Conservation (phyloP, 108 stramenopile genomes). For the Nitzschia sp. region DNA sequence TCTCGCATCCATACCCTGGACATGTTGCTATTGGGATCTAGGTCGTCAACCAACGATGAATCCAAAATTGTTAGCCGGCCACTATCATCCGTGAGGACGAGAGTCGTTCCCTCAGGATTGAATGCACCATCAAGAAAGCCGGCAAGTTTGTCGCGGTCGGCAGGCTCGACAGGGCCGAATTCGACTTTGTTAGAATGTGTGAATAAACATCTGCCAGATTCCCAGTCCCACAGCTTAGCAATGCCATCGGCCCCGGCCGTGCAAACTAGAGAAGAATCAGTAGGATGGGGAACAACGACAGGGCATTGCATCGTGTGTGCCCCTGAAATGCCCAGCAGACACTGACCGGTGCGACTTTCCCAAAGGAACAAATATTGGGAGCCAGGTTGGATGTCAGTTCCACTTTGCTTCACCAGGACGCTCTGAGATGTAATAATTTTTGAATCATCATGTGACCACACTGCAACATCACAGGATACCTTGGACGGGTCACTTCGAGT, state of each 20-base stretch:
- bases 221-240: conserved; percentile 76
- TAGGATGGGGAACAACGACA: conserved; percentile 77
- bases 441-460: conserved; percentile 77
- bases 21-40: conserved; percentile 2
- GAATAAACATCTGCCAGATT: conserved; percentile 64
- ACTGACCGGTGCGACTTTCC: conserved; percentile 77
- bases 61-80: conserved; percentile 75
- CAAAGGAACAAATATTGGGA: conserved; percentile 80
- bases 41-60: conserved; percentile 24
- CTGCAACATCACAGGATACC: conserved; percentile 77
- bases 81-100: conserved; percentile 77
- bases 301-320: conserved; percentile 73
- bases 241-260: conserved; percentile 74
- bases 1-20: conserved; percentile 89
- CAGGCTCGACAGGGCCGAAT: conserved; percentile 48
- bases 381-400: conserved; percentile 61
- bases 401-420: conserved; percentile 57
- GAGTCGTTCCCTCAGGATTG: conserved; percentile 59
- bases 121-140: conserved; percentile 81
- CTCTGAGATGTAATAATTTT: conserved; percentile 81
- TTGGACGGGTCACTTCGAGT: conserved; percentile 25
- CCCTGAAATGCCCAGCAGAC: conserved; percentile 67
- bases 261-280: conserved; percentile 61
- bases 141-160: conserved; percentile 52
- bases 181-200: conserved; percentile 57